Base-by-base conservation (phyloP, 352 stramenopile genomes). In the Phytophthora macrochlamydospora region DNA sequence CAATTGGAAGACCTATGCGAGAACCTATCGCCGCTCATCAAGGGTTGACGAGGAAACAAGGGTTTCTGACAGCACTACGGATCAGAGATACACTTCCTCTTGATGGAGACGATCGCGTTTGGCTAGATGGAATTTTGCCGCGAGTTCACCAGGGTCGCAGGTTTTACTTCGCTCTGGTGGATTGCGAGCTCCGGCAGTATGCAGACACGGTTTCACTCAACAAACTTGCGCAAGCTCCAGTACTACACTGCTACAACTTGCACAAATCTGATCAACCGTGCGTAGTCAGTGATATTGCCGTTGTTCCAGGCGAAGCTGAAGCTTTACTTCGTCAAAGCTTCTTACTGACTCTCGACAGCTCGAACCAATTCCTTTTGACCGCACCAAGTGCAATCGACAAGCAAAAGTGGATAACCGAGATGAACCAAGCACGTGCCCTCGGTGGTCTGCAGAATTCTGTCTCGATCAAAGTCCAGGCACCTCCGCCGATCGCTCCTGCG, bases 381-480 rank as follows among this genome's bases (percentile, higher is more conserved):
- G 71, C 77, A n/a, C 51, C 73, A 18, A 85, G 68, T 18, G 18
- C 44, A 2, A 70, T 73, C 40, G 75, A 89, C 24, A 87, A 84
- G 53, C 70, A 71, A 30, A 71, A 69, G n/a, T 89, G 82, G 82
- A 78, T 85, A 69, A 29, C 42, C 0, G 75, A 73, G 7, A 60
- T 90, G 28, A 61, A 9, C 1, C 50, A 79, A 24, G 69, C 73
- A 35, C 60, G 59, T 4, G 43, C 35, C 3, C 51, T 69, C 18
- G 59, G 65, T 7, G 51, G 29, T 9, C 29, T 63, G 7, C 52
- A 63, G 13, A 45, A 64, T 14, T 57, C 65, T 2, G 33, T 69
- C 2, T 68, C 56, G 7, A 60, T 69, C 32, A 73, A 69, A 49
- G 33, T 59, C 18, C 57, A 63, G 29, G 56, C 59, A 6, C 32